Evolutionary conservation across 2,329 filamentous ascomycete genomes (phyloP).

Genomic region (Chrysoporthe puriensis): DNA sequence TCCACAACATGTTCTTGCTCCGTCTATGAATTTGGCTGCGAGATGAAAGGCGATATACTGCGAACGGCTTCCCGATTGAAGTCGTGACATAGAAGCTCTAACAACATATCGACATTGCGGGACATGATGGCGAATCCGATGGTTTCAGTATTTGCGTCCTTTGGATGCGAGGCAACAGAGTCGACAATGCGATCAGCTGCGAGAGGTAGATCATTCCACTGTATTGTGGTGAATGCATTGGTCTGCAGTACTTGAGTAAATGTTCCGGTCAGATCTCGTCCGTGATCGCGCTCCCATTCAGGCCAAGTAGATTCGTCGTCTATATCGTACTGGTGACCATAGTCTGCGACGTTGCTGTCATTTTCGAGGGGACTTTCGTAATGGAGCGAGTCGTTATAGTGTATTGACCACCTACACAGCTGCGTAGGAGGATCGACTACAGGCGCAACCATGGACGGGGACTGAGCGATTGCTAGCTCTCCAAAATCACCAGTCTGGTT

Average conservation of each 20-base stretch:
- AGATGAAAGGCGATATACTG: neutral
- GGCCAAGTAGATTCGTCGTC: constrained; percentile 16
- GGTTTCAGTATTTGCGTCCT: neutral
- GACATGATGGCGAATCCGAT: constrained; percentile 16
- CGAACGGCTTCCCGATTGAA: neutral
- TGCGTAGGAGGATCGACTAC: constrained; percentile 6
- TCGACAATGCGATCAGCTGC: neutral
- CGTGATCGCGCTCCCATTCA: neutral
- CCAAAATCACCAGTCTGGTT: neutral
- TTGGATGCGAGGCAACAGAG: neutral
- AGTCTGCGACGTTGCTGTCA: neutral
- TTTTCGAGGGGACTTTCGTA: neutral
- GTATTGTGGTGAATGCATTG: neutral
- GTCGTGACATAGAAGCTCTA: accelerated
- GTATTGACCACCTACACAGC: constrained; percentile 15
- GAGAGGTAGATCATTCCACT: neutral
- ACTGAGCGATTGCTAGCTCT: neutral
- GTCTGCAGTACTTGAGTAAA: neutral
- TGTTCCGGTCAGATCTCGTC: constrained; percentile 1
- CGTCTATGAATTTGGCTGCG: neutral
- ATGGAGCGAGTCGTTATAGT: accelerated
- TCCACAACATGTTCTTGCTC: neutral
- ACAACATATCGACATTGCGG: neutral
- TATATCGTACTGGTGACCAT: neutral
- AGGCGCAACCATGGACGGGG: neutral